Conservation (phyloP, 768 basidiomycete genomes). For the Tylopilus plumbeoviolaceoides region DNA sequence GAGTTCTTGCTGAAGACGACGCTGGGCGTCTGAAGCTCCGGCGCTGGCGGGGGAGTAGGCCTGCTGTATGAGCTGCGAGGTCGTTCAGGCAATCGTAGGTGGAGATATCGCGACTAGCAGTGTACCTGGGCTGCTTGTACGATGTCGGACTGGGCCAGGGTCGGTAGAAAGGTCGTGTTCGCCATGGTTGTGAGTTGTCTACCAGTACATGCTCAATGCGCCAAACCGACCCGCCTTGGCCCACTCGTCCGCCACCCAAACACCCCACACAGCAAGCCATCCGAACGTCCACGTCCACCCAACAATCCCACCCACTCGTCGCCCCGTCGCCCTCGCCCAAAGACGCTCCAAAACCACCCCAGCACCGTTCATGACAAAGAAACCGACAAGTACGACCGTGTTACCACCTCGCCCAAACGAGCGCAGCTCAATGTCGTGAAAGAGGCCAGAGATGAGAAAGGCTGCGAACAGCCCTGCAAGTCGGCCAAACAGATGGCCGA, state of each 20-base stretch:
- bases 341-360: constrained; percentile 47
- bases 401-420: constrained; percentile 35
- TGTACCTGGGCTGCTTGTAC: constrained; percentile 58
- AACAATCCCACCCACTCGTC: constrained; percentile 39
- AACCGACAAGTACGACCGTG: constrained; percentile 38
- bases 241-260: constrained; percentile 42
- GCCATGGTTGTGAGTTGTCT: constrained; percentile 12
- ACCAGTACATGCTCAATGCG: not conserved
- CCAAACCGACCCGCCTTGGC: constrained; percentile 14
- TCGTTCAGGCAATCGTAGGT: constrained; percentile 9
- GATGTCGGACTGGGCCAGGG: constrained; percentile 48
- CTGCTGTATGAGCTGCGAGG: constrained; percentile 58
- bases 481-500: constrained; percentile 43
- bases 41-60: constrained; percentile 54
- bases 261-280: constrained; percentile 49
- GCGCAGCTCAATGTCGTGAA: constrained; percentile 50
- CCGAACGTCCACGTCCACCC: constrained; percentile 51
- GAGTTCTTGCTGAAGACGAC: constrained; percentile 64
- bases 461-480: constrained; percentile 49
- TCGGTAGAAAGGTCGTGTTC: constrained; percentile 44
- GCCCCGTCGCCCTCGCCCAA: constrained; percentile 42
- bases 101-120: constrained; percentile 10
- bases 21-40: constrained; percentile 55
- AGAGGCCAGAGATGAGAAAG: constrained; percentile 53
- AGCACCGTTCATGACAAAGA: constrained; percentile 52